Percentiles rank a stretch among this genome's conserved stretches.
Conservation (phyloP, 371 early-diverging fungal species). For the Mucor irregularis region DNA sequence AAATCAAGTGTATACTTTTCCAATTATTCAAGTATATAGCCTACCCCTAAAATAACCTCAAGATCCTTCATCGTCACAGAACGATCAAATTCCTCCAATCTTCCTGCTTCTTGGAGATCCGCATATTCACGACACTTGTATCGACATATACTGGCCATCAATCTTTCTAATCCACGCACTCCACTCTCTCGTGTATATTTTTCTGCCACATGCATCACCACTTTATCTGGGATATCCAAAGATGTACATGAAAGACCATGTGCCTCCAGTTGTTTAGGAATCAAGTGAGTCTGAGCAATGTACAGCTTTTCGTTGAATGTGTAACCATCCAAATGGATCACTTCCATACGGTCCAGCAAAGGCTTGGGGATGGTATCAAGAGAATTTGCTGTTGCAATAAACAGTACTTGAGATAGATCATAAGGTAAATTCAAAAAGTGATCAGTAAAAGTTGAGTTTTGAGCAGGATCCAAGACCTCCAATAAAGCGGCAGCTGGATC, state of each 20-base stretch:
- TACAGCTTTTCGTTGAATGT: constrained; percentile 78
- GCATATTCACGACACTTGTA: constrained; percentile 71
- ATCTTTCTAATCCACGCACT: constrained; percentile 77
- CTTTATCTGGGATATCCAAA: constrained; percentile 49
- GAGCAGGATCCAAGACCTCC: constrained; percentile 89
- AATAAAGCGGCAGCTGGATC: constrained; percentile 86
- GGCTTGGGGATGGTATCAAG: constrained; percentile 78
- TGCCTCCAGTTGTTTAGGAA: constrained; percentile 72
- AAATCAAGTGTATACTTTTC: background rate
- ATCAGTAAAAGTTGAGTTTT: constrained; percentile 67
- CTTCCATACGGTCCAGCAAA: constrained; percentile 85
- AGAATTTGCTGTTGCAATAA: constrained; percentile 87
- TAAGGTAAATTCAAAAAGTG: constrained; percentile 86
- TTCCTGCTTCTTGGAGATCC: constrained; percentile 33
- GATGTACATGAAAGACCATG: constrained; percentile 60
- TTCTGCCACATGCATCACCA: constrained; percentile 60
- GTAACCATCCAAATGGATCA: constrained; percentile 82
- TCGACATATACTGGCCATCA: constrained; percentile 76
- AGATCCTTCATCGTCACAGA: constrained; percentile 26
- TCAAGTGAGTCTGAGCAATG: constrained; percentile 50
- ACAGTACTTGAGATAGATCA: constrained; percentile 81
- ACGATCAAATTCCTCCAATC: constrained; percentile 5
- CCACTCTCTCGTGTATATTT: constrained; percentile 86
- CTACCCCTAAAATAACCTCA: constrained; percentile 40
- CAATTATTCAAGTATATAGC: background rate